Evolutionary conservation across 371 early-diverging fungal species (phyloP), one percentile per base, ranked within the genome.

Genomic region (Batkoa obscura): DNA sequence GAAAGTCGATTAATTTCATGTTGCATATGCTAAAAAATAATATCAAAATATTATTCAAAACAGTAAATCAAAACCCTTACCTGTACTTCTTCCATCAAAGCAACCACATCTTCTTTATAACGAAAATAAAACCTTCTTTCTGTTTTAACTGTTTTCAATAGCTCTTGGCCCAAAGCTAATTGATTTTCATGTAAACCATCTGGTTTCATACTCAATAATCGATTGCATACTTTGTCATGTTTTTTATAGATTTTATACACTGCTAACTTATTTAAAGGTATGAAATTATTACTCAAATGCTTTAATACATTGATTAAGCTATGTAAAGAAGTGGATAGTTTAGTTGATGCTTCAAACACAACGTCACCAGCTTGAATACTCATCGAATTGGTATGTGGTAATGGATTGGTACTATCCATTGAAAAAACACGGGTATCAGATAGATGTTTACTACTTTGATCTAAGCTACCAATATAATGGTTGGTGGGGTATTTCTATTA

Each of bases 211-310:
- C 36, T 43, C 43, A 43, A 32, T 30, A 35, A 3, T 15, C 35
- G 39, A 10, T 39, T 33, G 23, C 23, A 41, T 33, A 51, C 32
- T 15, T 58, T 58, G 4, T 50, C 58, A 37, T 58, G 58, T 38
- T 57, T 58, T 43, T 58, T 58, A 36, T 36, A 58, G 0, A 58
- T 39, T 33, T 58, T 58, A 33, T 58, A 51, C 38, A 58, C 43
- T 3, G 58, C 58, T 32, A 58, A 35, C 32, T 58, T 62, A 39
- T 48, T 55, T 33, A 59, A 41, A 31, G 49, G 41, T 8, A 48
- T 33, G 15, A 31, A 62, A 35, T 52, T 56, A 15, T 45, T 17
- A 17, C 36, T 33, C 33, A 50, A 43, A n/a, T 53, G 50, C 35
- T 50, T 43, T 33, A 63, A 38, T 30, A 38, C 35, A 23, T 37